Evolutionary conservation across 1,139 yeast species (phyloP).

Genomic region (Debaryomyces udenii): DNA sequence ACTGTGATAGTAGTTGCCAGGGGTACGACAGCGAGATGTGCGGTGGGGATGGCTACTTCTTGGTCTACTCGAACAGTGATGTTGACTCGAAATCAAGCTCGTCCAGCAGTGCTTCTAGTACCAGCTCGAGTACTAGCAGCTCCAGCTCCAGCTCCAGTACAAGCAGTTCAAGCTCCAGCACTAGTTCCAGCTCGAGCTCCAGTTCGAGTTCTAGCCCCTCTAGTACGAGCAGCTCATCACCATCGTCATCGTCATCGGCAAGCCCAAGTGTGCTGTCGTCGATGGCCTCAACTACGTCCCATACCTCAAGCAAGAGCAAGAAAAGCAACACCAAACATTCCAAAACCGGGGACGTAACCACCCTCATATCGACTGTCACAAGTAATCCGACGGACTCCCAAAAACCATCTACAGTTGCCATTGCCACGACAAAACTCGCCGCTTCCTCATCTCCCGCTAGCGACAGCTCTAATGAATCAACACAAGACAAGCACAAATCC

Average conservation of each 20-base stretch:
- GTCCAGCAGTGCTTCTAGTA: slow-evolving; percentile 17
- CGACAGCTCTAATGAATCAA: slow-evolving; percentile 12
- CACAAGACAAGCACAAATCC: slow-evolving; percentile 20
- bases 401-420: slow-evolving; percentile 28
- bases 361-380: slow-evolving; percentile 28
- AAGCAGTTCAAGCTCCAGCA: slow-evolving; percentile 1
- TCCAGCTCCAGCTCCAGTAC: slow-evolving; percentile 7
- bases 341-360: slow-evolving; percentile 12
- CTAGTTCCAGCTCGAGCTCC: slow-evolving; percentile 10
- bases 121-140: slow-evolving; percentile 14
- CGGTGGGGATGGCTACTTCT: slow-evolving; percentile 60
- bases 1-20: slow-evolving; percentile 54
- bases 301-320: slow-evolving; percentile 12
- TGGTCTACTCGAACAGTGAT: slow-evolving; percentile 46
- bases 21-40: slow-evolving; percentile 64
- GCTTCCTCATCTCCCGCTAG: slow-evolving; percentile 19
- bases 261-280: slow-evolving; percentile 5
- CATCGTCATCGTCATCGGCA: slow-evolving; percentile 8
- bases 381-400: slow-evolving; percentile 21
- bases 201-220: slow-evolving; percentile 9
- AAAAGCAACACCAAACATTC: slow-evolving; percentile 12
- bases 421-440: slow-evolving; percentile 23
- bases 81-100: slow-evolving; percentile 21
- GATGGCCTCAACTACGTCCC: slow-evolving; percentile 9
- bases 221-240: slow-evolving; percentile 7